phyloP scores from a whole-genome alignment of 768 basidiomycete species.

The Russula dissimulans region DNA sequence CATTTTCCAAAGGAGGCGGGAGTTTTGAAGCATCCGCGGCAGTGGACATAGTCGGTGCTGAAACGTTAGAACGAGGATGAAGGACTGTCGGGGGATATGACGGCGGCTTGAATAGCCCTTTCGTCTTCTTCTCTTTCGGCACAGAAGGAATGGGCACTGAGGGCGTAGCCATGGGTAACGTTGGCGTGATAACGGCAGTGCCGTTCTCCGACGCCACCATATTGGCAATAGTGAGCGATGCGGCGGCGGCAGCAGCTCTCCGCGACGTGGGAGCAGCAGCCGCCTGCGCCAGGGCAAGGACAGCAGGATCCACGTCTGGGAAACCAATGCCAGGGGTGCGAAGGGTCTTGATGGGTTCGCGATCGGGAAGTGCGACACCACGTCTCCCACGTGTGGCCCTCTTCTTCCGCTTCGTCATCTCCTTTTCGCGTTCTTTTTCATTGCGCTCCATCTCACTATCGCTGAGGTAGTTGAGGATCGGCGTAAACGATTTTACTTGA shows the following conservation, averaged over 20 bases:
- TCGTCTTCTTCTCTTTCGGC: conserved; percentile 58
- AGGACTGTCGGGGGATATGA: conserved; percentile 44
- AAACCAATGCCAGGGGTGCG: conserved; percentile 83
- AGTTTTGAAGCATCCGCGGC: conserved; percentile 53
- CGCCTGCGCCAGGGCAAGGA: conserved; percentile 54
- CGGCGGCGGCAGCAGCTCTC: conserved; percentile 80
- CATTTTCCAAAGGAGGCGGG: conserved; percentile 51
- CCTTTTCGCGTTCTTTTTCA: conserved; percentile 92
- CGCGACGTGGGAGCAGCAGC: conserved; percentile 61
- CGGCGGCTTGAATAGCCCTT: conserved; percentile 68
- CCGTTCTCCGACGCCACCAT: conserved; percentile 92
- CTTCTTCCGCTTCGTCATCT: conserved; percentile 75
- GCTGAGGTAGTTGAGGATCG: conserved; percentile 79
- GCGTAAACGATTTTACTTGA: conserved; percentile 74
- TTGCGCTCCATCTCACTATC: conserved; percentile 82
- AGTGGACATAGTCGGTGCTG: conserved; percentile 56
- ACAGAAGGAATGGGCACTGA: conserved; percentile 31
- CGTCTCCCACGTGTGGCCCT: conserved; percentile 74
- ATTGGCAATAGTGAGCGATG: conserved; percentile 76
- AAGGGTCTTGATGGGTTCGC: conserved; percentile 86
- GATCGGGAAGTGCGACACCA: conserved; percentile 80
- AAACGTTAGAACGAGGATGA: conserved; percentile 49
- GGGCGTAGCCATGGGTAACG: conserved; percentile 34
- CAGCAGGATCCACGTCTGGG: conserved; percentile 67
- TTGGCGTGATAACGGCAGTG: conserved; percentile 38